phyloP scores from a whole-genome alignment of 2,329 filamentous ascomycete genomes.

The Nakataea oryzae region DNA sequence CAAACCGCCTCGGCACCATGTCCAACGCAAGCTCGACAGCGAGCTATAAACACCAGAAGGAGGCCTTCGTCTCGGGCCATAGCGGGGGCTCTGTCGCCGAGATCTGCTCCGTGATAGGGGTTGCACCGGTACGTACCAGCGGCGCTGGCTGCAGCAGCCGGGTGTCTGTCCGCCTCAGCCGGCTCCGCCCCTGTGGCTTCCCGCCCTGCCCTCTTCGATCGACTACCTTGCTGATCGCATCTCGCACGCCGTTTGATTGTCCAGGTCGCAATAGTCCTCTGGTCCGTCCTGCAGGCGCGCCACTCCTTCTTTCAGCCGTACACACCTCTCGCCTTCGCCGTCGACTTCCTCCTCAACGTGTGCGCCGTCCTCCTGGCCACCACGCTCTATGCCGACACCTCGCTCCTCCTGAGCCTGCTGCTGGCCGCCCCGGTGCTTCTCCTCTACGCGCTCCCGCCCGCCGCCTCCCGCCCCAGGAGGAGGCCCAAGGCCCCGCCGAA shows the following conservation, averaged over 20 bases:
- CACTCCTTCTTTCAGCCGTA: constrained; percentile 77
- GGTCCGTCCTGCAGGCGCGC: constrained; percentile 79
- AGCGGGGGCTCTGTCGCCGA: constrained; percentile 74
- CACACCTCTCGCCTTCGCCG: constrained; percentile 52
- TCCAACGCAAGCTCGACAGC: constrained; percentile 24
- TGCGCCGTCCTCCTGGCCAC: constrained; percentile 71
- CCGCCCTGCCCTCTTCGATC: neutral
- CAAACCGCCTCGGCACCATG: constrained; percentile 15
- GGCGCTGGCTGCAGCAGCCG: constrained; percentile 7
- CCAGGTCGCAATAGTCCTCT: constrained; percentile 73
- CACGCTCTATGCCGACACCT: constrained; percentile 70
- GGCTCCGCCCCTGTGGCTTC: too few species aligned
- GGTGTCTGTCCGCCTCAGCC: neutral
- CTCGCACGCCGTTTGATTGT: neutral
- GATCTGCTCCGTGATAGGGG: constrained; percentile 76
- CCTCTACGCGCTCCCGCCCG: constrained; percentile 42
- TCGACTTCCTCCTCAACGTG: constrained; percentile 85
- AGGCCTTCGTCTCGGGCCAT: constrained; percentile 89
- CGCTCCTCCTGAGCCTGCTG: constrained; percentile 64
- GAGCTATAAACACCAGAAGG: constrained; percentile 84
- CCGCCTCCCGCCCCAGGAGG: constrained; percentile 30
- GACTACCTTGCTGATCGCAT: constrained; percentile 1
- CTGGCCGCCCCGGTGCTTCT: constrained; percentile 62
- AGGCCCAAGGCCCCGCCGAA: constrained; percentile 36
- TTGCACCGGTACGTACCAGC: constrained; percentile 63